Percentiles rank a stretch among this genome's conserved stretches.
Evolutionary conservation across 2,329 filamentous ascomycete genomes (phyloP).

Genomic region (Emergomyces pasteurianus): DNA sequence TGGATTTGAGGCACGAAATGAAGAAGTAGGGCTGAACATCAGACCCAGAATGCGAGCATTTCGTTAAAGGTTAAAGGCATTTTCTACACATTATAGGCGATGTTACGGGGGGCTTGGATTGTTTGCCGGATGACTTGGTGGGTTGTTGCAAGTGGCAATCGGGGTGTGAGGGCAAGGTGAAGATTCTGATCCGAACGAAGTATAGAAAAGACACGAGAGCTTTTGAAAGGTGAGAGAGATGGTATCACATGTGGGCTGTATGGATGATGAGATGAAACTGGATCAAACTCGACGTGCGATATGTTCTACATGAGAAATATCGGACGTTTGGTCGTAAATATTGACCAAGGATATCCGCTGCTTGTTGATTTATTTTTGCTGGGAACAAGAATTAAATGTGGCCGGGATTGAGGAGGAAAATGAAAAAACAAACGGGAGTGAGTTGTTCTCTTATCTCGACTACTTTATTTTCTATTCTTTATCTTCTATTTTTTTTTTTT

Average conservation of each 20-base stretch:
- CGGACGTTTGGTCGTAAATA: neutral
- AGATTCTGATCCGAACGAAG: neutral
- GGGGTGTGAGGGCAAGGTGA: neutral
- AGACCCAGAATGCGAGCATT: conserved; percentile 4
- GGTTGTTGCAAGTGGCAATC: neutral
- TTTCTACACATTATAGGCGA: neutral
- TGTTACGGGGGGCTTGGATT: neutral
- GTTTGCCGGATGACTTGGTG: neutral
- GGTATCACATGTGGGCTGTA: neutral
- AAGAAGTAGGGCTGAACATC: conserved; percentile 16
- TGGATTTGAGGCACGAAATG: conserved; percentile 7
- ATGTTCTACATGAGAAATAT: neutral
- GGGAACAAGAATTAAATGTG: neutral
- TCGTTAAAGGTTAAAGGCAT: conserved; percentile 3
- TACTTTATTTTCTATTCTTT: neutral
- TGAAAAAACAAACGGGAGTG: neutral
- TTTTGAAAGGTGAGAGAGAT: neutral
- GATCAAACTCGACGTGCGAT: neutral
- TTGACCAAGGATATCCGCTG: neutral
- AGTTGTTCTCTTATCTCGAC: neutral
- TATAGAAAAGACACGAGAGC: neutral
- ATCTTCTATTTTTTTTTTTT: neutral
- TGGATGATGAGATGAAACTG: neutral
- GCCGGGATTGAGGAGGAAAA: neutral
- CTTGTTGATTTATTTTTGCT: neutral